Percentiles rank a stretch among this genome's conserved stretches.
Conservation (phyloP, 805 yeast genomes). For the Yarrowia sp. region DNA sequence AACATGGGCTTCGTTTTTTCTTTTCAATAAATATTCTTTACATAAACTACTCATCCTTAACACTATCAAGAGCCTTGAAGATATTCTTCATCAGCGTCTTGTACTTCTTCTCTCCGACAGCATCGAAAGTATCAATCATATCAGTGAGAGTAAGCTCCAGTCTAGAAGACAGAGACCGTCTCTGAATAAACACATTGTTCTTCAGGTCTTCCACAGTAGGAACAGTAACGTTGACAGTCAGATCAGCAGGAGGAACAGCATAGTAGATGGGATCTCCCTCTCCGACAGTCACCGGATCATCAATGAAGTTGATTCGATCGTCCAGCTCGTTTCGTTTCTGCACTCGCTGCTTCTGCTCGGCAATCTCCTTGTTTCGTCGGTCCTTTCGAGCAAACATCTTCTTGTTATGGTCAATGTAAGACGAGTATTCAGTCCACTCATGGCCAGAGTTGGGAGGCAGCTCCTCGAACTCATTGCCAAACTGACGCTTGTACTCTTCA, state of each 20-base stretch:
- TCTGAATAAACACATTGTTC: background rate
- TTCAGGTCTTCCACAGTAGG: background rate
- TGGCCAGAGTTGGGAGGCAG: background rate
- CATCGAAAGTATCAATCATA: slow-evolving; percentile 6
- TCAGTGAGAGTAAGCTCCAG: slow-evolving; percentile 4
- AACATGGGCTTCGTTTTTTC: no score
- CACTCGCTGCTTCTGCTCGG: background rate
- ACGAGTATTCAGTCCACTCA: slow-evolving; percentile 1
- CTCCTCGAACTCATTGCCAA: background rate
- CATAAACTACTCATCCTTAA: background rate
- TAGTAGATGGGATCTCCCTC: slow-evolving; percentile 3
- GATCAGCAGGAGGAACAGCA: background rate
- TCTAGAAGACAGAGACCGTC: background rate
- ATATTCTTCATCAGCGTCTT: slow-evolving; percentile 5
- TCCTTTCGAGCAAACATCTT: slow-evolving; percentile 19
- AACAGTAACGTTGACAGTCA: background rate
- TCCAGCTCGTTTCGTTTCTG: background rate
- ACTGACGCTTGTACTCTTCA: background rate
- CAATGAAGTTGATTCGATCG: background rate
- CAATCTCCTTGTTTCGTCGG: background rate
- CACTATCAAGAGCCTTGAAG: background rate
- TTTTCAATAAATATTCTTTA: background rate
- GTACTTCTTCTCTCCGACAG: slow-evolving; percentile 10
- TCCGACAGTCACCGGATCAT: background rate
- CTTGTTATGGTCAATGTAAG: slow-evolving; percentile 1